These are phyloP conservation scores for Cryptosporidium tyzzeri DNA, from an alignment of 169 alveolate species.

Conservation along the genomic window DNA sequence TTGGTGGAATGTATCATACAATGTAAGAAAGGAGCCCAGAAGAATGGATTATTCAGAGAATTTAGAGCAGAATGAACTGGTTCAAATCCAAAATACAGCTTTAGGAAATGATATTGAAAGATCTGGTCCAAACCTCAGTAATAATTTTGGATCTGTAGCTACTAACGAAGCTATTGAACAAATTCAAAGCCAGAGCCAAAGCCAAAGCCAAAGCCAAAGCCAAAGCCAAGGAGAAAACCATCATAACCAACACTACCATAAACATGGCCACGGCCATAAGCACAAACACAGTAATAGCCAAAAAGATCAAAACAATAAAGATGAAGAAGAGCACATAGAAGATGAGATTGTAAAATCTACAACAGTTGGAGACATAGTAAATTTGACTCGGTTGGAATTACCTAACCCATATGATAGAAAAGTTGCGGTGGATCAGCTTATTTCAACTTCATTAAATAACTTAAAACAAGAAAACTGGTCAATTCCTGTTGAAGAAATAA, in stretches of 20 bases:
- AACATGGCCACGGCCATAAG: neutral
- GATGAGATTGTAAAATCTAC: constrained; percentile 21
- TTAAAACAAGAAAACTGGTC: constrained; percentile 69
- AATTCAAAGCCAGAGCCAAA: neutral
- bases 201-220: neutral
- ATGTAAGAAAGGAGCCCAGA: constrained; percentile 47
- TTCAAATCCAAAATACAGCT: neutral
- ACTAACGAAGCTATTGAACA: neutral
- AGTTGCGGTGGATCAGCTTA: constrained; percentile 33
- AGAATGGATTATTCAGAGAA: neutral
- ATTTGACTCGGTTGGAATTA: constrained; percentile 42
- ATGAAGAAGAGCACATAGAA: neutral
- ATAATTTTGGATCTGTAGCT: neutral
- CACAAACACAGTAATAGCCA: neutral
- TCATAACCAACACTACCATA: neutral
- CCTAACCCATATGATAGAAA: constrained; percentile 66
- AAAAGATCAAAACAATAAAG: neutral
- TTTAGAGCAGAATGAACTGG: neutral
- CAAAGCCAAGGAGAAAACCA: neutral
- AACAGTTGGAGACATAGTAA: constrained; percentile 41
- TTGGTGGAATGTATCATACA: constrained; percentile 64
- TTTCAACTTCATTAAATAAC: constrained; percentile 40
- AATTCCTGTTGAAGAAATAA: constrained; percentile 58
- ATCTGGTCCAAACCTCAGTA: neutral
- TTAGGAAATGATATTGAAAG: neutral